A percentile compares a stretch with the other conserved stretches of the same genome.
Conservation (phyloP, 2,329 filamentous ascomycete genomes). For the Annulohypoxylon truncatum region DNA sequence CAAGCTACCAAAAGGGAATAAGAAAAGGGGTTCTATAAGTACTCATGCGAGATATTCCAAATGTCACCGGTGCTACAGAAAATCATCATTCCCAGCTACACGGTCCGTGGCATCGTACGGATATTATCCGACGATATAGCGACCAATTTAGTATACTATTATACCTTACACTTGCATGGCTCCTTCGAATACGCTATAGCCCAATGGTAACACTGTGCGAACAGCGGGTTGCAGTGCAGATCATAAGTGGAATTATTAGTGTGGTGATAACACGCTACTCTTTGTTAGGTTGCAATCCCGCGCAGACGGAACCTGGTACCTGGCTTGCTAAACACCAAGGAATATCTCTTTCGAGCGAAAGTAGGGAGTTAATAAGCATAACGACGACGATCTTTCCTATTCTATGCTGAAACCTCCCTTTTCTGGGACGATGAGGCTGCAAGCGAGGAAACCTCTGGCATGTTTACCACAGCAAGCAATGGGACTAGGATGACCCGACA, state of each 20-base stretch:
- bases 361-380: not conserved
- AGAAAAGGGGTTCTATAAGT: not conserved
- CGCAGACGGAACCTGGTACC: conserved; percentile 1
- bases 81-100: conserved; percentile 5
- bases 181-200: not conserved
- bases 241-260: not conserved
- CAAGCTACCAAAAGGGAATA: conserved; percentile 7
- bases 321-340: not conserved
- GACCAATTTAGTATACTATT: conserved; percentile 2
- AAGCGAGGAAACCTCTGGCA: not conserved
- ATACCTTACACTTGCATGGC: not conserved
- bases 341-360: not conserved
- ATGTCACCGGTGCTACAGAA: not conserved
- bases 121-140: not conserved
- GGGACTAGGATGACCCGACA: not conserved
- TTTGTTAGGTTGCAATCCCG: not conserved
- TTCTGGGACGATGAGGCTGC: not conserved
- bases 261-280: conserved; percentile 6
- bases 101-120: conserved; percentile 7
- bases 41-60: conserved; percentile 1
- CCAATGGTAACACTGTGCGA: conserved; percentile 9
- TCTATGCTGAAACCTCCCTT: not conserved
- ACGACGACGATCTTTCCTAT: not conserved
- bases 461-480: not conserved
- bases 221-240: not conserved